Percentiles rank a stretch among this genome's conserved stretches.
Conservation (phyloP, 2,329 filamentous ascomycete genomes). For the Xylaria sp. region DNA sequence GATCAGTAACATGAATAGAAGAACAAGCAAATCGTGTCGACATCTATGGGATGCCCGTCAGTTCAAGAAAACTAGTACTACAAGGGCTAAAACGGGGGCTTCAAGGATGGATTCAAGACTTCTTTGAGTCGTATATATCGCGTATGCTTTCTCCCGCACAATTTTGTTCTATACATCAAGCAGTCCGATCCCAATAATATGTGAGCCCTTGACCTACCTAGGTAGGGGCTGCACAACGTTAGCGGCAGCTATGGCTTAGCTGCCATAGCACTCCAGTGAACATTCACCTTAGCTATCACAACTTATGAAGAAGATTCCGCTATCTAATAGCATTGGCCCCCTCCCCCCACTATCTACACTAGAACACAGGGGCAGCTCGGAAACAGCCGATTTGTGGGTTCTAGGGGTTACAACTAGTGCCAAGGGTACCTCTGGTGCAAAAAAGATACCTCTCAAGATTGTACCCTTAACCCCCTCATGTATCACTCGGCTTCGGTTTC, state of each 20-base stretch:
- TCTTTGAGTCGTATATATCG: too few species aligned
- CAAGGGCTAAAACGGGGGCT: background rate
- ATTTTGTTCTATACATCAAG: too few species aligned
- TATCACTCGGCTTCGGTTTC: slow-evolving; percentile 4
- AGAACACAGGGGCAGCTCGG: background rate
- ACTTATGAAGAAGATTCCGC: background rate
- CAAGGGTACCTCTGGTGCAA: background rate
- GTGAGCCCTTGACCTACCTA: background rate
- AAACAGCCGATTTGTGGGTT: background rate
- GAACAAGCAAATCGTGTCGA: background rate
- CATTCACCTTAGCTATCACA: too few species aligned
- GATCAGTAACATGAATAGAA: background rate
- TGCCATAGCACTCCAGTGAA: background rate
- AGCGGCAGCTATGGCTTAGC: too few species aligned
- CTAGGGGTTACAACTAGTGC: background rate
- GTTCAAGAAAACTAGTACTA: background rate
- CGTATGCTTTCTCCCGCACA: too few species aligned
- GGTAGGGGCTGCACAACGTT: background rate
- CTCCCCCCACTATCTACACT: too few species aligned
- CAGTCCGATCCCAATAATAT: background rate
- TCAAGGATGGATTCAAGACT: too few species aligned
- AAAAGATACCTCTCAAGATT: background rate
- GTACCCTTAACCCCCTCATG: background rate
- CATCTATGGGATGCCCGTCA: background rate
- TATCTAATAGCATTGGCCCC: too few species aligned